Percentiles rank a stretch among this genome's conserved stretches.
Evolutionary conservation across 805 yeast species (phyloP).

Genomic region (Cyberlindnera maritima): DNA sequence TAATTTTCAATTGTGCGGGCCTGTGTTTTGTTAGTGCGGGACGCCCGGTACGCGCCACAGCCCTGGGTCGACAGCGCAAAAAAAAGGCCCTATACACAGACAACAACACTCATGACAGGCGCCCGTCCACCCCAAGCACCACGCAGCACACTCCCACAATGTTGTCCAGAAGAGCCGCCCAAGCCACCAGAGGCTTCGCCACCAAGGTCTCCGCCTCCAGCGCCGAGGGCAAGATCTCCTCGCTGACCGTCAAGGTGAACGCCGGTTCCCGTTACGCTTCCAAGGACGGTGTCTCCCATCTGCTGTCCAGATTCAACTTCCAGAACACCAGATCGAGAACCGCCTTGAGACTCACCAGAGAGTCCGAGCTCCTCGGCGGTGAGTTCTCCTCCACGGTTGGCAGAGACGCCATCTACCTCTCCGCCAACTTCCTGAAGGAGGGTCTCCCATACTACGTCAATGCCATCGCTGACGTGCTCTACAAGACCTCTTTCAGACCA

Average conservation of each 20-base stretch:
- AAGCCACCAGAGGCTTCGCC: conserved; percentile 34
- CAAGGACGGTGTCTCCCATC: conserved; percentile 80
- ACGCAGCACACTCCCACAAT: conserved; percentile 7
- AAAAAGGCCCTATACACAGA: conserved; percentile 1
- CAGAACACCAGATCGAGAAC: conserved; percentile 79
- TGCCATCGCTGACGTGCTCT: conserved; percentile 70
- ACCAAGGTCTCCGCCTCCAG: conserved; percentile 53
- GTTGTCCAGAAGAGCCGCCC: conserved; percentile 29
- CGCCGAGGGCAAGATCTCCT: conserved; percentile 61
- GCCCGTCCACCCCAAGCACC: not conserved
- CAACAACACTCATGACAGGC: not conserved
- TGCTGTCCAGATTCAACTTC: conserved; percentile 80
- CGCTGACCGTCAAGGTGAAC: conserved; percentile 75
- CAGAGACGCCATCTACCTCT: conserved; percentile 81
- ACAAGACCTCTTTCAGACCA: conserved; percentile 71
- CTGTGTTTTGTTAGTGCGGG: not conserved
- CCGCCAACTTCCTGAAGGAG: conserved; percentile 80
- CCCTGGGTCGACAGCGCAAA: conserved; percentile 4
- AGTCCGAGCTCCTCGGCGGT: conserved; percentile 92
- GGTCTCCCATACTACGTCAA: conserved; percentile 90
- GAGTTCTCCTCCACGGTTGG: conserved; percentile 62
- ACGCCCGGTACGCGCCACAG: conserved; percentile 9
- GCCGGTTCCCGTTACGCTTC: conserved; percentile 79
- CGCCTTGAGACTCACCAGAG: conserved; percentile 91
- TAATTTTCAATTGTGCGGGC: conserved; percentile 25